Evolutionary conservation across 2,329 filamentous ascomycete genomes (phyloP).

Genomic region (Trichoderma sp.): DNA sequence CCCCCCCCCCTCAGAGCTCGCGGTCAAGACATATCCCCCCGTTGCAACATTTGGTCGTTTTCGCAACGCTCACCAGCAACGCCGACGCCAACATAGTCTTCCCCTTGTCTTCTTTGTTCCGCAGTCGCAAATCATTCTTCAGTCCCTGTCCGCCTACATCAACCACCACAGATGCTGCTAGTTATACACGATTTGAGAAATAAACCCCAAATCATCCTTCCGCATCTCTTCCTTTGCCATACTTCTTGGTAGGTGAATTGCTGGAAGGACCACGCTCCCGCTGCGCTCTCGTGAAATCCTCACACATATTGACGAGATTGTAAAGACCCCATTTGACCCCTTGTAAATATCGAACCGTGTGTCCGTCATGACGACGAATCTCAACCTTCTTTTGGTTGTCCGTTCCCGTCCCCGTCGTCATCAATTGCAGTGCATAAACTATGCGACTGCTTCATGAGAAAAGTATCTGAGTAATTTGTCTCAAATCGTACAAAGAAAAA

Average conservation of each 20-base stretch:
- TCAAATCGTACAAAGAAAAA: constrained; percentile 22
- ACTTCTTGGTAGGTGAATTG: background rate
- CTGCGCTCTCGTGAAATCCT: background rate
- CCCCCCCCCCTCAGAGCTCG: background rate
- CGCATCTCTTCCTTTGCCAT: background rate
- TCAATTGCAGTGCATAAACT: constrained; percentile 7
- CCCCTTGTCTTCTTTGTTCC: background rate
- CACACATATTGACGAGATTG: constrained; percentile 6
- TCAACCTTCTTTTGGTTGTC: background rate
- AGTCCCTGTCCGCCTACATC: background rate
- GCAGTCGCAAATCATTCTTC: constrained; percentile 20
- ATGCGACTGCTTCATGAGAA: background rate
- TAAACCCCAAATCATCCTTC: background rate
- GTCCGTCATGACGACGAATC: background rate
- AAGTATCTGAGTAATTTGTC: background rate
- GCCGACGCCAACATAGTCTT: constrained; percentile 22
- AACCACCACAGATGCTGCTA: constrained; percentile 6
- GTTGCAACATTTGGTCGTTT: constrained; percentile 2
- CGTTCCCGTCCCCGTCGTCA: background rate
- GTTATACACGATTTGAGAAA: constrained; percentile 11
- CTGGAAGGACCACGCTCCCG: background rate
- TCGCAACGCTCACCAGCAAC: constrained; percentile 15
- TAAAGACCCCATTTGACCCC: background rate
- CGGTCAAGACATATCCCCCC: background rate
- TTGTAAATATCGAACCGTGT: constrained; percentile 8